phyloP scores from a whole-genome alignment of 106 monocot genomes.

The Dactylorhiza incarnata region DNA sequence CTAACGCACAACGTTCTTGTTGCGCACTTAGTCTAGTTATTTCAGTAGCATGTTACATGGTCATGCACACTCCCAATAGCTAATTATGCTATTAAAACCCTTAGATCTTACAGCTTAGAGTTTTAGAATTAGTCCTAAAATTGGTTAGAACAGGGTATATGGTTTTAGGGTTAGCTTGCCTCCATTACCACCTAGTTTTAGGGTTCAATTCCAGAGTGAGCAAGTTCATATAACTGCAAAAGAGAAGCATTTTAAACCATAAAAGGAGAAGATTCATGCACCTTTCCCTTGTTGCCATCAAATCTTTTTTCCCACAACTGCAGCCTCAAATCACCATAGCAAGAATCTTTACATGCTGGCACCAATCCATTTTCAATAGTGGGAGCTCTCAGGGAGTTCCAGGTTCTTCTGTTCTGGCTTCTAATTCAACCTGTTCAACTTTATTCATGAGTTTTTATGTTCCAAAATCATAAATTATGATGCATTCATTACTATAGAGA shows the following conservation, averaged over 20 bases:
- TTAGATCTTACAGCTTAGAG: too few relatives aligned
- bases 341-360: slow-evolving; percentile 85
- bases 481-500: background rate
- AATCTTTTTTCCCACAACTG: slow-evolving; percentile 72
- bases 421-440: slow-evolving; percentile 58
- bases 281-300: slow-evolving; percentile 88
- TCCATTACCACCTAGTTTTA: background rate
- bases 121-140: too few relatives aligned
- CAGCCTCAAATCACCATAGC: slow-evolving; percentile 68
- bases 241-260: background rate
- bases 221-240: background rate
- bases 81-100: too few relatives aligned
- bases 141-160: too few relatives aligned
- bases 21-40: too few relatives aligned
- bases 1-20: too few relatives aligned
- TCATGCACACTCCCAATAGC: too few relatives aligned
- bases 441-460: background rate
- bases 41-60: too few relatives aligned
- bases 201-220: background rate
- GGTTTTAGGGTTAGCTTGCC: background rate
- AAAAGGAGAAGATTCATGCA: slow-evolving; percentile 12
- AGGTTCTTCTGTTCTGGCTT: slow-evolving; percentile 59
- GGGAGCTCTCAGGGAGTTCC: slow-evolving; percentile 89
- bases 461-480: background rate
- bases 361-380: slow-evolving; percentile 76